A percentile compares a stretch with the other conserved stretches of the same genome.
Evolutionary conservation across 768 basidiomycete species (phyloP).

Genomic region (Kwoniella sp.): DNA sequence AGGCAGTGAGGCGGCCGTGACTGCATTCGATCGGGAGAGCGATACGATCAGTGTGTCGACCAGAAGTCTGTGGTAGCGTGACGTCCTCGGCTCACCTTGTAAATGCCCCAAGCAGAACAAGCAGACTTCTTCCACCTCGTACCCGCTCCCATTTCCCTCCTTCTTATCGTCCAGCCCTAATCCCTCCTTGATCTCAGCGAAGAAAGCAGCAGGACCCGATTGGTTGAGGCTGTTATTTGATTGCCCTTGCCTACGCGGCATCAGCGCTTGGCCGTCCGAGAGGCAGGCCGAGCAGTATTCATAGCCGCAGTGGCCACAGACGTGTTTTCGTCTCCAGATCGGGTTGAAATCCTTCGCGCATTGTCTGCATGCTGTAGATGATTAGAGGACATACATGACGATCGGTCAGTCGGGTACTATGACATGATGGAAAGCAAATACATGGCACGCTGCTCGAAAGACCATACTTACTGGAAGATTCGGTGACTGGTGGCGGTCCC

Average conservation of each 20-base stretch:
- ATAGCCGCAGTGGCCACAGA: slow-evolving; percentile 54
- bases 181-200: slow-evolving; percentile 32
- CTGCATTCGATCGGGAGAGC: slow-evolving; percentile 15
- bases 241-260: slow-evolving; percentile 45
- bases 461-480: slow-evolving; percentile 43
- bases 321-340: slow-evolving; percentile 47
- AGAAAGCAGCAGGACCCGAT: slow-evolving; percentile 12
- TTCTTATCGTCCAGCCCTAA: slow-evolving; percentile 37
- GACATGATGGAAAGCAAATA: not conserved
- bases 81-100: slow-evolving; percentile 50
- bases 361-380: slow-evolving; percentile 45
- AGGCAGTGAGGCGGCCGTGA: slow-evolving; percentile 45
- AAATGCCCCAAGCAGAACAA: slow-evolving; percentile 48
- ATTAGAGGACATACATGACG: not conserved
- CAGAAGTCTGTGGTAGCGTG: not conserved
- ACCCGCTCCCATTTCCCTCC: slow-evolving; percentile 34
- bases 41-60: not conserved
- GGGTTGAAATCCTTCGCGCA: slow-evolving; percentile 54
- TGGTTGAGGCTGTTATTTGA: not conserved
- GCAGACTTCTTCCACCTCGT: slow-evolving; percentile 54
- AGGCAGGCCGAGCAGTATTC: slow-evolving; percentile 52
- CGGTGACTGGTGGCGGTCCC: slow-evolving; percentile 48
- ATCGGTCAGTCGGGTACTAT: not conserved
- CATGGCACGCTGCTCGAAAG: not conserved
- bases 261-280: slow-evolving; percentile 51